Base-by-base conservation (phyloP, 1,284 basidiomycete species). In the Rhodofomes roseus region DNA sequence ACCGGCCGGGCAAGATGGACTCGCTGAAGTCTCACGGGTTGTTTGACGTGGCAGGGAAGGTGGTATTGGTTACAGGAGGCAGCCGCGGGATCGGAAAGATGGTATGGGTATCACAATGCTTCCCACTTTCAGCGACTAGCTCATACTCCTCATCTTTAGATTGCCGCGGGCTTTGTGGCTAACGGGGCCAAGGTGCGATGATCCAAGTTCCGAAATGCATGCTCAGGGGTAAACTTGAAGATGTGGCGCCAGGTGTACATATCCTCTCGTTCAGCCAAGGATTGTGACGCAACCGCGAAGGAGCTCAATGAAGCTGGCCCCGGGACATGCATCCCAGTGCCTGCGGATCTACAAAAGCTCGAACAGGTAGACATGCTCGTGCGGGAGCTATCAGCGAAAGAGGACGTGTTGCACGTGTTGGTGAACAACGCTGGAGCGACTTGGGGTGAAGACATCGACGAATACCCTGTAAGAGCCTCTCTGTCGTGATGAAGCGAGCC, bases 41-140 rank as follows among this genome's bases (percentile, higher is more conserved):
- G 27, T 89, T 89, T 71, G 68, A 75, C 56, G 84, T 89, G 58
- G 74, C 79, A 54, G 82, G 76, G 51, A 89, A 87, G 68, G 81
- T 87, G 4, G 83, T 85, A 1, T 75, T 90, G 37, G 78, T 89
- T 39, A 89, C 87, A 0, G 89, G 88, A n/a, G 88, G 87, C n/a
- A 87, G 83, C 44, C 76, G 85, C 58, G 87, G 86, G 27, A 82
- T 89, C 50, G 86, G 87, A 27, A 87, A 85, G 75, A 87, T 86
- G 86, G 86, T 85, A 56, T 61, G 80, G 18, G 54, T 8, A 54
- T 37, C 11, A 36, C 43, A 14, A 9, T 2, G 11, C 7, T 16
- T 14, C 54, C 53, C 55, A 18, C 14, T 23, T n/a, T n/a, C n/a
- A n/a, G n/a, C 31, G 39, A 11, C 39, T 46, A 37, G 23, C 36